Evolutionary conservation across 768 basidiomycete species (phyloP).

Genomic region (Panaeolus papilionaceus): DNA sequence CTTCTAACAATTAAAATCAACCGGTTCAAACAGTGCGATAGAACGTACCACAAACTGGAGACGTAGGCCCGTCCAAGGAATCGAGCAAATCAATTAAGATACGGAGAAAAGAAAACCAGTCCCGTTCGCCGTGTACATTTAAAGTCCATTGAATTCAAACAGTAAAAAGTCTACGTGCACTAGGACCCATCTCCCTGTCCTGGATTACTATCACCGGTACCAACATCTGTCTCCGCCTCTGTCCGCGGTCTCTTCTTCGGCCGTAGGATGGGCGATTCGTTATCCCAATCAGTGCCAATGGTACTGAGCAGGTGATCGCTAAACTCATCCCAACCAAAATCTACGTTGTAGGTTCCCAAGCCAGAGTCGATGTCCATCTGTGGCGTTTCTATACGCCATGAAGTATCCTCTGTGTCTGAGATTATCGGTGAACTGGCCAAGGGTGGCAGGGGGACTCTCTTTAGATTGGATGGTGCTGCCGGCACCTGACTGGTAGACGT

Average conservation of each 20-base stretch:
- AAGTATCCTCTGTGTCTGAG: conserved; percentile 15
- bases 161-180: not conserved
- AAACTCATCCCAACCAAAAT: conserved; percentile 27
- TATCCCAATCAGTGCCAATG: conserved; percentile 23
- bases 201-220: not conserved
- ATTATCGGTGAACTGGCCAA: conserved; percentile 11
- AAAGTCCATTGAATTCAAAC: not conserved
- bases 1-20: not conserved
- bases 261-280: conserved; percentile 25
- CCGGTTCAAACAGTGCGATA: not conserved
- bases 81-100: conserved; percentile 20
- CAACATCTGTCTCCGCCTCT: conserved; percentile 20
- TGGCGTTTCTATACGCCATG: conserved; percentile 22
- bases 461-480: not conserved
- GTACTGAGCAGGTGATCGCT: conserved; percentile 21
- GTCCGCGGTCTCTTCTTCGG: conserved; percentile 41
- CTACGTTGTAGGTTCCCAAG: conserved; percentile 22
- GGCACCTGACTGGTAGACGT: not conserved
- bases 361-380: conserved; percentile 6
- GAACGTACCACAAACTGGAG: not conserved
- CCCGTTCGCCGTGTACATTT: not conserved
- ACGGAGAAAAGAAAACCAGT: conserved; percentile 5
- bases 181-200: not conserved
- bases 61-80: not conserved
- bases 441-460: not conserved